Percentiles rank a stretch among this genome's conserved stretches.
These are phyloP conservation scores for Exophiala alcalophila DNA, from an alignment of 2,329 filamentous ascomycete genomes.

Conservation along the genomic window DNA sequence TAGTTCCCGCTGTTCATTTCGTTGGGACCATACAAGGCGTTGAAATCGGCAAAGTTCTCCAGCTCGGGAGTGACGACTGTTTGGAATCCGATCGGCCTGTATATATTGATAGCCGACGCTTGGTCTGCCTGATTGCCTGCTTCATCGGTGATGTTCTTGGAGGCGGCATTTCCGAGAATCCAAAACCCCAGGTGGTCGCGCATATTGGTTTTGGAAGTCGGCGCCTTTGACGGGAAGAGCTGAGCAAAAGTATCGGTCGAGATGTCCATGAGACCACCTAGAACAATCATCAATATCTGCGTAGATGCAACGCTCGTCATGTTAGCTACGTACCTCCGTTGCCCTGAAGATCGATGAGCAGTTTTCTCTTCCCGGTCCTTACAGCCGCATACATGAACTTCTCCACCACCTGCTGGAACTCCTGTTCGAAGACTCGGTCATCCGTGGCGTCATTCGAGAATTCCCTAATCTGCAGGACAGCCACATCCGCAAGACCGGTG, in stretches of 20 bases:
- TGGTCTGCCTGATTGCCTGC: constrained; percentile 32
- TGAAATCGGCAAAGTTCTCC: constrained; percentile 42
- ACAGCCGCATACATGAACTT: constrained; percentile 49
- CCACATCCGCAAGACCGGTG: constrained; percentile 43
- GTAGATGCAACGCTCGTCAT: background rate
- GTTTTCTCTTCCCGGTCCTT: constrained; percentile 53
- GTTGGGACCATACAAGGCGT: constrained; percentile 41
- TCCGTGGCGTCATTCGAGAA: constrained; percentile 35
- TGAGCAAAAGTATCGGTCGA: constrained; percentile 54
- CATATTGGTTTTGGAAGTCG: constrained; percentile 48
- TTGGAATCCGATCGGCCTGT: constrained; percentile 35
- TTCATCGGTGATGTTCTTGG: constrained; percentile 13
- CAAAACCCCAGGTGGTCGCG: constrained; percentile 44
- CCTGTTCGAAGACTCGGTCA: constrained; percentile 12
- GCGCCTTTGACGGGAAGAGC: constrained; percentile 49
- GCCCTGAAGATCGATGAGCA: constrained; percentile 62
- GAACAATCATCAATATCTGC: constrained; percentile 32
- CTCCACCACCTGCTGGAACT: constrained; percentile 23
- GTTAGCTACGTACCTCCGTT: constrained; percentile 49
- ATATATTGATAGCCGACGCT: constrained; percentile 33
- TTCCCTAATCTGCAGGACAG: constrained; percentile 45
- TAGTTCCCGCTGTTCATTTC: constrained; percentile 52
- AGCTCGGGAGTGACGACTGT: constrained; percentile 33
- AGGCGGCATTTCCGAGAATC: constrained; percentile 35
- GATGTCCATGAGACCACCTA: constrained; percentile 49